phyloP scores from a whole-genome alignment of 1,284 basidiomycete genomes.

The Ustilago cynodontis region DNA sequence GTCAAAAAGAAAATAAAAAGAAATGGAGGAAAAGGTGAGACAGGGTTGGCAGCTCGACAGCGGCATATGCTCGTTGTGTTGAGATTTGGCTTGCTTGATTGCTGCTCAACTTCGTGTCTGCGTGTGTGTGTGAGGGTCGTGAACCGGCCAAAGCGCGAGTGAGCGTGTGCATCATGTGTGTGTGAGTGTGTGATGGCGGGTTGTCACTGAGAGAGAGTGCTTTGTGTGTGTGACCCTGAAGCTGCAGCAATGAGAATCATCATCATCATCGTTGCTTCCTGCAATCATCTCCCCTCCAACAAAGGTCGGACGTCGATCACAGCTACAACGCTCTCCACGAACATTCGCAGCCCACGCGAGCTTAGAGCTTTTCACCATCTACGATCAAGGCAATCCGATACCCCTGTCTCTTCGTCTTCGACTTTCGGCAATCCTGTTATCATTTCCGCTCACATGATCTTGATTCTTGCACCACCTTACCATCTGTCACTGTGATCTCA shows the following conservation, averaged over 20 bases:
- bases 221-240: not conserved
- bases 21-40: conserved; percentile 5
- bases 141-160: conserved; percentile 12
- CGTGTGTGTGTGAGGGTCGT: not conserved
- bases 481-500: not conserved
- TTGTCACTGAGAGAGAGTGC: too few species aligned
- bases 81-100: too few species aligned
- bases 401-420: too few species aligned
- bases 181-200: not conserved
- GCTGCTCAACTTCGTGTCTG: too few species aligned
- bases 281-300: not conserved
- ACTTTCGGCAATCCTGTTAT: not conserved
- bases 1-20: not conserved
- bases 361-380: not conserved
- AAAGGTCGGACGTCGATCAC: not conserved
- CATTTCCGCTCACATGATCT: not conserved
- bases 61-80: conserved; percentile 1
- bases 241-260: not conserved
- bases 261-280: not conserved
- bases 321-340: not conserved
- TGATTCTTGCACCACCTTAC: not conserved
- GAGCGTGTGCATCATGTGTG: conserved; percentile 3
- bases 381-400: not conserved
- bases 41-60: conserved; percentile 10
- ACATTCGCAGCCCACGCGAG: not conserved